Percentiles rank a stretch among this genome's conserved stretches.
Conservation (phyloP, 2,329 filamentous ascomycete genomes). For the Fusarium kyushuense region DNA sequence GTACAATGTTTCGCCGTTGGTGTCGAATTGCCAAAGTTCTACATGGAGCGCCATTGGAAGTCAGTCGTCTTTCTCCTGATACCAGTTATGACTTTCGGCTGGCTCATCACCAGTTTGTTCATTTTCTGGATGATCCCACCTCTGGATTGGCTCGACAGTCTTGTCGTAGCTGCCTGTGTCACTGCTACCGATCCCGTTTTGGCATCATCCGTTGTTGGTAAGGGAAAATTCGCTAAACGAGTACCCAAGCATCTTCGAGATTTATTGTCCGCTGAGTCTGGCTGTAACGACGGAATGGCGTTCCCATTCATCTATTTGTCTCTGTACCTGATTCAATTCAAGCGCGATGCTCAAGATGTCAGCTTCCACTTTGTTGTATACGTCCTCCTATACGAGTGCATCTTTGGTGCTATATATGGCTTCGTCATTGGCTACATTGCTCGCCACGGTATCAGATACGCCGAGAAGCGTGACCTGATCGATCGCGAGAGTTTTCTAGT, state of each 20-base stretch:
- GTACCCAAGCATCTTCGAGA: constrained; percentile 98
- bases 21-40: constrained; percentile 89
- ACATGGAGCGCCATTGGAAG: constrained; percentile 98
- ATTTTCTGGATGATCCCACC: constrained; percentile 89
- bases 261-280: constrained; percentile 93
- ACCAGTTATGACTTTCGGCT: constrained; percentile 97
- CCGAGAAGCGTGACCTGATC: constrained; percentile 86
- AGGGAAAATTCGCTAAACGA: constrained; percentile 97
- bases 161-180: constrained; percentile 90
- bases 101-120: constrained; percentile 91
- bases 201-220: constrained; percentile 97
- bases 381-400: constrained; percentile 93
- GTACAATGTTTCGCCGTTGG: constrained; percentile 94
- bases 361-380: constrained; percentile 89
- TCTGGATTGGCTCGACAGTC: constrained; percentile 88
- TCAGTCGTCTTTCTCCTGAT: constrained; percentile 89
- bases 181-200: constrained; percentile 97
- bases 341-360: constrained; percentile 75
- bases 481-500: constrained; percentile 98
- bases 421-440: constrained; percentile 90
- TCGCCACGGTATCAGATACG: constrained; percentile 88
- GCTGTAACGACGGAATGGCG: constrained; percentile 99
- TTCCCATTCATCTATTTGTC: constrained; percentile 97
- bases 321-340: constrained; percentile 88
- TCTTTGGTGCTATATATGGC: constrained; percentile 91